These are phyloP conservation scores for Cercospora berteroae DNA, from an alignment of 2,329 filamentous ascomycete species.

Conservation along the genomic window DNA sequence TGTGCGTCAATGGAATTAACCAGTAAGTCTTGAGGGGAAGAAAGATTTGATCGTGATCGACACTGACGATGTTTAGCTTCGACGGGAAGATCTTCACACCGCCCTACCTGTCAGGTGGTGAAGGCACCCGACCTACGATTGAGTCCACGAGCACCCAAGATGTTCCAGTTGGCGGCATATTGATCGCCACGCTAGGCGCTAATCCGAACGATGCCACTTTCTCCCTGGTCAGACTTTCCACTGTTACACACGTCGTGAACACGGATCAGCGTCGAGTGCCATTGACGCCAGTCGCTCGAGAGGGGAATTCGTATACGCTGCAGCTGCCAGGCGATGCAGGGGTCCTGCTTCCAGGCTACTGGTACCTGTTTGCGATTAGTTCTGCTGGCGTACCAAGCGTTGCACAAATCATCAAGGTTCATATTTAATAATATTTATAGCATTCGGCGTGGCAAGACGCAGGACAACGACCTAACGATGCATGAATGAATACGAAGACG, in stretches of 20 bases:
- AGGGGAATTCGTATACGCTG: slow-evolving; percentile 41
- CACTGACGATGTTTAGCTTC: slow-evolving; percentile 27
- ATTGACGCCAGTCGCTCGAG: slow-evolving; percentile 34
- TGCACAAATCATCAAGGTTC: slow-evolving; percentile 43
- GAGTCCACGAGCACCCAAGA: slow-evolving; percentile 18
- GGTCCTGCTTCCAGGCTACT: slow-evolving; percentile 54
- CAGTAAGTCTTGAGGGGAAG: neutral
- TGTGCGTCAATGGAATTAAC: slow-evolving; percentile 2
- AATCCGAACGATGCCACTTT: slow-evolving; percentile 26
- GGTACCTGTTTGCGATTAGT: slow-evolving; percentile 53
- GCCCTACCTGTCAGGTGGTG: slow-evolving; percentile 54
- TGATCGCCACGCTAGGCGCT: slow-evolving; percentile 33
- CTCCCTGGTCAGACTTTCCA: slow-evolving; percentile 51
- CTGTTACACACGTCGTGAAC: slow-evolving; percentile 56
- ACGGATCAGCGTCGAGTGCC: slow-evolving; percentile 58
- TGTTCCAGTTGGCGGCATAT: slow-evolving; percentile 34
- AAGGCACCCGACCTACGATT: neutral
- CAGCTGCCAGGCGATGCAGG: slow-evolving; percentile 50
- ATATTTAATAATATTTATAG: slow-evolving; percentile 2
- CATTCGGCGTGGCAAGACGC: neutral
- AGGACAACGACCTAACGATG: neutral
- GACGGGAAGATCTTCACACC: slow-evolving; percentile 58
- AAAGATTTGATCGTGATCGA: neutral
- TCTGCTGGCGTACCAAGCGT: slow-evolving; percentile 48
- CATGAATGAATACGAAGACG: neutral